Evolutionary conservation across 1,284 basidiomycete genomes (phyloP), one percentile per base, ranked within the genome.

Genomic region (Erythrobasidium hasegawianum): DNA sequence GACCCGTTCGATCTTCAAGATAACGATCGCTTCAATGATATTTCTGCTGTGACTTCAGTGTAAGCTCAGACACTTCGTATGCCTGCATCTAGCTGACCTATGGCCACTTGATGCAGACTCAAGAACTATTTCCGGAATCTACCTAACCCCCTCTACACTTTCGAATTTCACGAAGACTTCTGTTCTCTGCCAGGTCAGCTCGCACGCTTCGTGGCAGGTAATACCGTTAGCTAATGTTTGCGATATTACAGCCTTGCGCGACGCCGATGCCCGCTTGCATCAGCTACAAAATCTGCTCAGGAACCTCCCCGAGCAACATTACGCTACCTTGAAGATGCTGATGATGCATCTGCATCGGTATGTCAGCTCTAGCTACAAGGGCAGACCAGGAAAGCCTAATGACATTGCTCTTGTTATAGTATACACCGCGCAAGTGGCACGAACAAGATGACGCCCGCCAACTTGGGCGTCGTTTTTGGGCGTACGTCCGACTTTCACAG

Each of bases 381-480:
- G n/a, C n/a, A n/a, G n/a, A n/a, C n/a, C n/a, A n/a, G n/a, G n/a
- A n/a, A n/a, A 0, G 1, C 22, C 8, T 24, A 8, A 13, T 41
- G 18, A 13, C 18, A 18, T 14, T n/a, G 14, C 60, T 40, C 56
- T n/a, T 16, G 39, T 22, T 43, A 27, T 49, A 90, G 91, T 64
- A 83, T 95, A 26, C 85, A 85, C 73, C 81, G 86, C 64, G 81
- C 82, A 41, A 84, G 83, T 64, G 85, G 86, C 24, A 81, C 82
- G 67, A 99, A 98, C 77, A 82, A 93, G 59, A 98, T 99, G 96
- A 92, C 86, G 57, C 87, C 91, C 2, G 84, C 92, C 70, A 99
- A 98, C 74, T 80, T 99, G 20, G 96, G 96, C n/a, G 92, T 97
- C n/a, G 93, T 99, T 47, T 97, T 98, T 80, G 96, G 96, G 72